Base-by-base conservation (phyloP, 805 yeast genomes). In the Wickerhamiella vanderwaltii region DNA sequence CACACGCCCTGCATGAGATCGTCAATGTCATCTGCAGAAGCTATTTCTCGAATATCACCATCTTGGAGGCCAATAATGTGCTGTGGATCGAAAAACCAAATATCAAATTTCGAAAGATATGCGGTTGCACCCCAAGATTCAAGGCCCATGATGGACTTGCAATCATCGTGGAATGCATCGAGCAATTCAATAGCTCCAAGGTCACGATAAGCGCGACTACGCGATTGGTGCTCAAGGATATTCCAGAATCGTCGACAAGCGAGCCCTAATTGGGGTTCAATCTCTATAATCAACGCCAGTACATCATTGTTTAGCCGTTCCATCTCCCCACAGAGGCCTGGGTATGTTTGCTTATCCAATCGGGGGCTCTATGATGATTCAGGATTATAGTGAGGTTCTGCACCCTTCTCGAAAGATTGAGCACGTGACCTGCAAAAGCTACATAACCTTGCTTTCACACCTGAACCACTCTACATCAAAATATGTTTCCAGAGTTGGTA, bases 401-500 rank as follows among this genome's bases (percentile, higher is more conserved):
- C 23, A 32, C n/a, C n/a, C 23, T 32, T 32, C 35, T 32, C 35
- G 35, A 32, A 32, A 23, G 22, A 23, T 47, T 11, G 26, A 23
- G 9, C 26, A 23, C 26, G 26, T 23, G 26, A 23, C 26, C 26
- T 23, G 26, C 26, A 23, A 48, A 44, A 31, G 33, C 22, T 13
- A 24, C 9, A 24, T 37, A 25, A 23, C 17, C 29, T 9, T n/a
- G n/a, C n/a, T n/a, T n/a, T n/a, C 26, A 23, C 11, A 9, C 6
- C 12, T 15, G 19, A 7, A 11, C 3, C n/a, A 20, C 23, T 4
- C 17, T 18, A 15, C 9, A 5, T 42, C 39, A 7, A 9, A 6
- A 40, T n/a, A 33, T 52, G 30, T 50, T 52, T 43, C 57, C 78
- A 36, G 65, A 63, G 67, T 88, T 84, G 30, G 68, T 77, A 58